phyloP scores from a whole-genome alignment of 129 eudicot species.

The Flaveria linearis region DNA sequence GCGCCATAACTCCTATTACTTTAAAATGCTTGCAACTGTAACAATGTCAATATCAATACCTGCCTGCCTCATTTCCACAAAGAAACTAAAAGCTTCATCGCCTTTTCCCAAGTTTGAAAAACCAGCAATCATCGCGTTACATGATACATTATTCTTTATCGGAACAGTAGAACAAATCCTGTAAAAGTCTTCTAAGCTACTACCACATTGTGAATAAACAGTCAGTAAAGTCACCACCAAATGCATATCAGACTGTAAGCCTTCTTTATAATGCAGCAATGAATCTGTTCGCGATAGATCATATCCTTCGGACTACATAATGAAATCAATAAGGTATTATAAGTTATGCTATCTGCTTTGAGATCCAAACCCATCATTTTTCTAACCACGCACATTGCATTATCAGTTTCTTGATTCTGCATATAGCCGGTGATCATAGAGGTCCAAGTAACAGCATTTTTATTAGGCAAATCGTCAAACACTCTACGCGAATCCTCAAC shows the following conservation, averaged over 20 bases:
- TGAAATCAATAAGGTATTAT: slow-evolving; percentile 56
- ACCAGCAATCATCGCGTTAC: slow-evolving; percentile 66
- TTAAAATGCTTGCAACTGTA: slow-evolving; percentile 52
- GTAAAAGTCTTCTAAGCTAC: slow-evolving; percentile 41
- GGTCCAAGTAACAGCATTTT: slow-evolving; percentile 54
- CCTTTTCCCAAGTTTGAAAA: slow-evolving; percentile 52
- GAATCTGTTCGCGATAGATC: slow-evolving; percentile 48
- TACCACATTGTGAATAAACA: slow-evolving; percentile 50
- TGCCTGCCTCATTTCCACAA: slow-evolving; percentile 48
- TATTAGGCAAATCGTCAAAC: slow-evolving; percentile 45
- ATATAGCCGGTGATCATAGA: slow-evolving; percentile 57
- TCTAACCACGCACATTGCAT: slow-evolving; percentile 49
- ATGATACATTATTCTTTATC: slow-evolving; percentile 54
- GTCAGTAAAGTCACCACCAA: slow-evolving; percentile 46
- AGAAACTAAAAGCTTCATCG: slow-evolving; percentile 46
- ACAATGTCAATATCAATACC: slow-evolving; percentile 47
- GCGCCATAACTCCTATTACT: slow-evolving; percentile 45
- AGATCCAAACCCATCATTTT: slow-evolving; percentile 53
- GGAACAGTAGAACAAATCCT: slow-evolving; percentile 42
- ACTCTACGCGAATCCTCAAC: slow-evolving; percentile 45
- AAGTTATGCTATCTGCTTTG: slow-evolving; percentile 45
- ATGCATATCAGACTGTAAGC: slow-evolving; percentile 44
- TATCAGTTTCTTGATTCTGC: slow-evolving; percentile 31
- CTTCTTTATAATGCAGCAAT: slow-evolving; percentile 49
- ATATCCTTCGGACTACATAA: slow-evolving; percentile 36